A percentile compares a stretch with the other conserved stretches of the same genome.
These are phyloP conservation scores for Apiospora marii DNA, from an alignment of 2,329 filamentous ascomycete genomes.

Conservation along the genomic window DNA sequence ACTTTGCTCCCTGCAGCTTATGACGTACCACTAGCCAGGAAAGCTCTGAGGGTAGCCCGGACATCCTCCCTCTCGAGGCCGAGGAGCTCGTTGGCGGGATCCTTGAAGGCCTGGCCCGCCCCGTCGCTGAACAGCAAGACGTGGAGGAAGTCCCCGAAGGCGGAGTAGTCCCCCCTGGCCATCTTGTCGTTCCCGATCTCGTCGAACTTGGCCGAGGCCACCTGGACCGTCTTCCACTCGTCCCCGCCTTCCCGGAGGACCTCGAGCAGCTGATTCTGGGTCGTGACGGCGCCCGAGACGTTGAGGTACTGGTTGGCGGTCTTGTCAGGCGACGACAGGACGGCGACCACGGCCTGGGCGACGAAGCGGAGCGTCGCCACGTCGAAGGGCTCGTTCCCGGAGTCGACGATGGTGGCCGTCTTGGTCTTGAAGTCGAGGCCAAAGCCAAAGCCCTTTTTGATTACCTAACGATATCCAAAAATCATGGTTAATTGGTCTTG, in stretches of 20 bases:
- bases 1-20: neutral
- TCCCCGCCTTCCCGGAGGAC: slow-evolving; percentile 57
- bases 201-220: slow-evolving; percentile 44
- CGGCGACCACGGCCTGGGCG: slow-evolving; percentile 57
- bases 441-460: slow-evolving; percentile 54
- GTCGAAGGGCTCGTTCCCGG: slow-evolving; percentile 60
- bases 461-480: slow-evolving; percentile 43
- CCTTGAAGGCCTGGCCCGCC: slow-evolving; percentile 33
- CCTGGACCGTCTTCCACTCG: slow-evolving; percentile 53
- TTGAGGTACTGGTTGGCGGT: slow-evolving; percentile 67
- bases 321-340: slow-evolving; percentile 56
- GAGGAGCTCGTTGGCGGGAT: slow-evolving; percentile 35
- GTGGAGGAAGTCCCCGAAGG: slow-evolving; percentile 38
- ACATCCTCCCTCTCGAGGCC: slow-evolving; percentile 39
- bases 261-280: slow-evolving; percentile 64
- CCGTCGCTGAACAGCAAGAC: slow-evolving; percentile 37
- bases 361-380: slow-evolving; percentile 59
- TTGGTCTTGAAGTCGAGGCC: slow-evolving; percentile 58
- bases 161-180: slow-evolving; percentile 48
- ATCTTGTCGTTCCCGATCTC: slow-evolving; percentile 51
- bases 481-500: neutral
- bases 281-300: slow-evolving; percentile 63
- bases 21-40: neutral
- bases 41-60: slow-evolving; percentile 13
- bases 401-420: slow-evolving; percentile 63